phyloP scores from a whole-genome alignment of 805 yeast species.

The Zygotorulaspora florentina region DNA sequence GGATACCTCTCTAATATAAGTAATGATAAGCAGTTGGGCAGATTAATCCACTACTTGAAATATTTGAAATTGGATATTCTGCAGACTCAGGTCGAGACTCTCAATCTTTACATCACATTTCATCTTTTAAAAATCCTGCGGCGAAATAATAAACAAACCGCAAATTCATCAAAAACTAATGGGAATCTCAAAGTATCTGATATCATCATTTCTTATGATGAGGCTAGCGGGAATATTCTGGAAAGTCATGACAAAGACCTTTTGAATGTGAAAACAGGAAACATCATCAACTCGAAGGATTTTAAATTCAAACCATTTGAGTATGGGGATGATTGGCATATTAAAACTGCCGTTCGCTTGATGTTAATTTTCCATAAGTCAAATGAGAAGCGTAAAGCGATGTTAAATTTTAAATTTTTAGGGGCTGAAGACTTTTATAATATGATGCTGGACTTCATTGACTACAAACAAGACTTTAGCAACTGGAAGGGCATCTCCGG shows the following conservation, averaged over 20 bases:
- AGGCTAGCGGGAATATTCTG: not conserved
- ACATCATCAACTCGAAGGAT: not conserved
- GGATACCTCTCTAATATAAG: constrained; percentile 56
- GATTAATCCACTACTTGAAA: constrained; percentile 15
- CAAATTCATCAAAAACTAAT: not conserved
- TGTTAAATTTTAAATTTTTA: constrained; percentile 15
- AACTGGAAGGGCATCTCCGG: constrained; percentile 47
- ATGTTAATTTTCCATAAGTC: constrained; percentile 54
- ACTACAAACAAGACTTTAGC: constrained; percentile 75
- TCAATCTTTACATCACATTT: constrained; percentile 75
- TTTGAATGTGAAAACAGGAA: constrained; percentile 3
- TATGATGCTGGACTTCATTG: constrained; percentile 73
- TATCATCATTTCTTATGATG: not conserved
- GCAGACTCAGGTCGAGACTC: constrained; percentile 52
- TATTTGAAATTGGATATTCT: constrained; percentile 40
- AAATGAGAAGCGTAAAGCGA: constrained; percentile 34
- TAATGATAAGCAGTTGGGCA: constrained; percentile 3
- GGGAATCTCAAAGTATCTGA: not conserved
- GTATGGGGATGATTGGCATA: constrained; percentile 80
- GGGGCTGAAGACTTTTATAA: constrained; percentile 54
- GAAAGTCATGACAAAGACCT: constrained; percentile 2
- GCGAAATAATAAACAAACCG: constrained; percentile 4
- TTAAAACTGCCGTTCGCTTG: constrained; percentile 60
- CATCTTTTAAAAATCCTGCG: constrained; percentile 53
- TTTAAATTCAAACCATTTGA: constrained; percentile 33